phyloP scores from a whole-genome alignment of 768 basidiomycete genomes.

The Leccinum aurantiacum region DNA sequence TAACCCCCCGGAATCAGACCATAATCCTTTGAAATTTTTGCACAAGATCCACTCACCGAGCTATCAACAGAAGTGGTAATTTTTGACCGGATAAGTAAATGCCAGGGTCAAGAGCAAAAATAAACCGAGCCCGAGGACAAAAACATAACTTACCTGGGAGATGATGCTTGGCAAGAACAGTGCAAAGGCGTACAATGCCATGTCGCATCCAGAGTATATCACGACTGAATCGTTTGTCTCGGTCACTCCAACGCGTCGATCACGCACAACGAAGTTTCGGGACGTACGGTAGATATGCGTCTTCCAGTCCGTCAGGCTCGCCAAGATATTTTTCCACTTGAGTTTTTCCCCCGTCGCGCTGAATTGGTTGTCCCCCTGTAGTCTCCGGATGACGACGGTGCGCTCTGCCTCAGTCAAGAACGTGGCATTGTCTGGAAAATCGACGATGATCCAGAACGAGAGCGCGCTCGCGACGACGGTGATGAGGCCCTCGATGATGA shows the following conservation, averaged over 20 bases:
- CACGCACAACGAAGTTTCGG: neutral
- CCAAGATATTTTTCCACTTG: slow-evolving; percentile 54
- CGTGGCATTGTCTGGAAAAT: slow-evolving; percentile 80
- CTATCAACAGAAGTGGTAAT: slow-evolving; percentile 21
- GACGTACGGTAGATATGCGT: slow-evolving; percentile 49
- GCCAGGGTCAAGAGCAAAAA: neutral
- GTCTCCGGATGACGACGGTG: slow-evolving; percentile 59
- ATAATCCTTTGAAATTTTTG: neutral
- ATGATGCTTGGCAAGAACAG: slow-evolving; percentile 81
- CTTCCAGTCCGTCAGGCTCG: slow-evolving; percentile 69
- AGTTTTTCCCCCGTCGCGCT: slow-evolving; percentile 71
- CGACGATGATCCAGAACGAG: slow-evolving; percentile 79
- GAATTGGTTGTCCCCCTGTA: slow-evolving; percentile 68
- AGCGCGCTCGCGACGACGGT: slow-evolving; percentile 64
- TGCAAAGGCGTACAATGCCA: slow-evolving; percentile 76
- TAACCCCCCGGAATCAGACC: slow-evolving; percentile 19
- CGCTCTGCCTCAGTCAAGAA: slow-evolving; percentile 72
- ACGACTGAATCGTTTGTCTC: slow-evolving; percentile 44
- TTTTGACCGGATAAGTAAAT: neutral
- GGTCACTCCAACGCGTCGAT: neutral
- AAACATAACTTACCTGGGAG: slow-evolving; percentile 45
- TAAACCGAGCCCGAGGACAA: neutral
- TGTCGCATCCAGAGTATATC: slow-evolving; percentile 55
- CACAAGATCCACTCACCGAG: slow-evolving; percentile 35
- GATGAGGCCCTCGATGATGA: slow-evolving; percentile 69